These are phyloP conservation scores for Beauveria sp. DNA, from an alignment of 2,329 filamentous ascomycete species.

Conservation along the genomic window DNA sequence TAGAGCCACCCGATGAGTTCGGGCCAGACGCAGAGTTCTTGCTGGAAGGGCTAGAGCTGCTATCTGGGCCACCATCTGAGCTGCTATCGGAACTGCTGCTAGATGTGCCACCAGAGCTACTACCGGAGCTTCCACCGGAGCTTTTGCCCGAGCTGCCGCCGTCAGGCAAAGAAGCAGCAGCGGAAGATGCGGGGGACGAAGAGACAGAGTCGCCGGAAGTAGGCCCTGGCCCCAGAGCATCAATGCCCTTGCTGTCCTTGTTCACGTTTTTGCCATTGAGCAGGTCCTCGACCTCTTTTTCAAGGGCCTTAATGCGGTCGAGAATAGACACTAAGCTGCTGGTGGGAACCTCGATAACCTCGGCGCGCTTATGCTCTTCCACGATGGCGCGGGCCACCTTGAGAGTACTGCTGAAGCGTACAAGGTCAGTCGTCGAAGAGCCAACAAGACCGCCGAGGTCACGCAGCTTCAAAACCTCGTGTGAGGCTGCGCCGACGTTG, in stretches of 20 bases:
- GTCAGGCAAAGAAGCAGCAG: neutral
- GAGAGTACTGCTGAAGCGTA: constrained; percentile 13
- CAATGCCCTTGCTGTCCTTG: neutral
- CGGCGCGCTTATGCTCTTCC: constrained; percentile 17
- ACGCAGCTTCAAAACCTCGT: neutral
- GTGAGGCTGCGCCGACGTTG: neutral
- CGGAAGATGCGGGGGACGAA: neutral
- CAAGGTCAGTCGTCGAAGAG: constrained; percentile 12
- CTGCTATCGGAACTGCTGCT: neutral
- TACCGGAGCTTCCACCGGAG: neutral
- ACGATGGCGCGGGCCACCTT: constrained; percentile 19
- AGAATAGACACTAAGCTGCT: constrained; percentile 20
- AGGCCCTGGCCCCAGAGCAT: neutral
- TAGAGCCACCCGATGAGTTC: neutral
- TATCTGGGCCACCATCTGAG: neutral
- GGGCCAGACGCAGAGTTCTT: neutral
- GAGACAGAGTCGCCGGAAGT: neutral
- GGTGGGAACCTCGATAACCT: constrained; percentile 19
- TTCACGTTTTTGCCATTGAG: constrained; percentile 13
- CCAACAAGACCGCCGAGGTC: constrained; percentile 3
- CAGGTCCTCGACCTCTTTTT: constrained; percentile 21
- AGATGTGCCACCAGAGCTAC: neutral
- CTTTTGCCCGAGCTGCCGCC: neutral
- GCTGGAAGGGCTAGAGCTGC: neutral
- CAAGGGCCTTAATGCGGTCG: constrained; percentile 20